Evolutionary conservation across 768 basidiomycete species (phyloP).

Genomic region (Suillus subaureus): DNA sequence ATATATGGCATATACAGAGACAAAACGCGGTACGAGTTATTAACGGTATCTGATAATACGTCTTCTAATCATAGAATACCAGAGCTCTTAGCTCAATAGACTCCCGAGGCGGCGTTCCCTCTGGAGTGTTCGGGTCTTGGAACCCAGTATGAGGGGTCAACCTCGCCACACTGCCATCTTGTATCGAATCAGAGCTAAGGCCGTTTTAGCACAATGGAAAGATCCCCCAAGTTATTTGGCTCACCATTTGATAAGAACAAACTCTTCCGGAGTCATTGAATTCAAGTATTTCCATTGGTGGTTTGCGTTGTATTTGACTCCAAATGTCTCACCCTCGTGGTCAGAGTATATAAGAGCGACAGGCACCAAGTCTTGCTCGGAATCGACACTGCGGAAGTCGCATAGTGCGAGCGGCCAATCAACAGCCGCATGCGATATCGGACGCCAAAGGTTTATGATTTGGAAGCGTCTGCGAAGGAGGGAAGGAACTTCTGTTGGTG

Average conservation of each 20-base stretch:
- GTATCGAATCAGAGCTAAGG: conserved; percentile 36
- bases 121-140: conserved; percentile 36
- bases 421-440: conserved; percentile 44
- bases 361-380: conserved; percentile 38
- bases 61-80: not conserved
- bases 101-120: conserved; percentile 33
- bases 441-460: conserved; percentile 59
- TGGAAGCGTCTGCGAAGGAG: conserved; percentile 50
- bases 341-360: conserved; percentile 43
- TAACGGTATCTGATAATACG: not conserved
- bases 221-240: conserved; percentile 6
- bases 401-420: conserved; percentile 53
- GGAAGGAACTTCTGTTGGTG: conserved; percentile 39
- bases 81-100: conserved; percentile 37
- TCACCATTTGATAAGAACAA: conserved; percentile 51
- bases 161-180: conserved; percentile 35
- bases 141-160: conserved; percentile 39
- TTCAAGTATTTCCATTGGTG: conserved; percentile 50
- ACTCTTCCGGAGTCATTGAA: conserved; percentile 46
- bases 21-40: not conserved
- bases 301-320: conserved; percentile 39
- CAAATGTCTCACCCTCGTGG: conserved; percentile 45
- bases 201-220: not conserved
- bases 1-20: no score
- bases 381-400: conserved; percentile 47